Conservation (phyloP, 2,329 filamentous ascomycete genomes). For the Fusarium sulawesiense region DNA sequence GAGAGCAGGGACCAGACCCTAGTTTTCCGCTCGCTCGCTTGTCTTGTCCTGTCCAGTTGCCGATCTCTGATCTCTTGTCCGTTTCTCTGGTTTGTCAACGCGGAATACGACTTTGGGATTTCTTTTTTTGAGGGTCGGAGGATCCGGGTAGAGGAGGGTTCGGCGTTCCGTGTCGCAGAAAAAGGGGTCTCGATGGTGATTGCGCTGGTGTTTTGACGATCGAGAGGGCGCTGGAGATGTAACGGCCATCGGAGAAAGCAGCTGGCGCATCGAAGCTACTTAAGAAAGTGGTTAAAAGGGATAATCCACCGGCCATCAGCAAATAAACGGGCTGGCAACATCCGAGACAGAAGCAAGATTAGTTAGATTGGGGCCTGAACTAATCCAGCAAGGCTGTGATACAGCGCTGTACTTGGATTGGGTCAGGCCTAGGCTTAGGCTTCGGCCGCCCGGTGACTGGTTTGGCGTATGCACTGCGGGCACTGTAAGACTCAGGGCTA, state of each 20-base stretch:
- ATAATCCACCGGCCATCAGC: background rate
- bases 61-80: constrained; percentile 21
- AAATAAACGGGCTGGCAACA: constrained; percentile 23
- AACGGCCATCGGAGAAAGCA: constrained; percentile 22
- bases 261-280: constrained; percentile 35
- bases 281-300: constrained; percentile 19
- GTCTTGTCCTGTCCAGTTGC: constrained; percentile 3
- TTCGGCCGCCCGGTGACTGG: background rate
- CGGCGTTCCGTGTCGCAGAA: background rate
- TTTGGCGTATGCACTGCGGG: constrained; percentile 4
- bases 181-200: constrained; percentile 11
- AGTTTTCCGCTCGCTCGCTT: constrained; percentile 10
- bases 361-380: background rate
- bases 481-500: constrained; percentile 6
- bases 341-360: constrained; percentile 25
- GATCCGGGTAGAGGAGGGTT: background rate
- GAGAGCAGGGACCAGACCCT: constrained; percentile 26
- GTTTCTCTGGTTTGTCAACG: background rate
- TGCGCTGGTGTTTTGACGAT: constrained; percentile 25
- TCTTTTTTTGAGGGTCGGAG: constrained; percentile 4
- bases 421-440: background rate
- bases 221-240: constrained; percentile 6
- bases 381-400: constrained; percentile 3
- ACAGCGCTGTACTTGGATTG: background rate
- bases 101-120: constrained; percentile 2